These are phyloP conservation scores for Leccinum imitatum DNA, from an alignment of 768 basidiomycete species.

Conservation along the genomic window DNA sequence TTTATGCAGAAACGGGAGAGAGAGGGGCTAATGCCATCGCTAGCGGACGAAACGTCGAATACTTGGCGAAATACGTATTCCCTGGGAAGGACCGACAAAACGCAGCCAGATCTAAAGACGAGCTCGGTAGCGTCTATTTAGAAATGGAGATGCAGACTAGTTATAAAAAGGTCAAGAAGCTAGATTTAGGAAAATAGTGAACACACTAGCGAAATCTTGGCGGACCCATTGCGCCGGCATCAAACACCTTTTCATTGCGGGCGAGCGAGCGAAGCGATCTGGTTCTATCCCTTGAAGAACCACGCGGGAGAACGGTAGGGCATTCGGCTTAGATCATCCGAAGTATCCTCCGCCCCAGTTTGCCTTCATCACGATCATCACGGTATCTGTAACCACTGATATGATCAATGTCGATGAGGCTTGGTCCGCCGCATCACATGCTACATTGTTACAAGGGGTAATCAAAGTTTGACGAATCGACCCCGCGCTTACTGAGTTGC, in stretches of 20 bases:
- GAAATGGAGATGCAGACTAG: slow-evolving; percentile 22
- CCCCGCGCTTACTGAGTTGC: slow-evolving; percentile 12
- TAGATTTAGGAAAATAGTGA: slow-evolving; percentile 26
- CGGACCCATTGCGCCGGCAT: slow-evolving; percentile 20
- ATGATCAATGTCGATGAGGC: background rate
- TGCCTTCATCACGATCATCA: slow-evolving; percentile 7
- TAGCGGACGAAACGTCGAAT: slow-evolving; percentile 30
- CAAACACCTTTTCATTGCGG: slow-evolving; percentile 20
- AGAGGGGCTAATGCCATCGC: slow-evolving; percentile 19
- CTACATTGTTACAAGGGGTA: slow-evolving; percentile 10
- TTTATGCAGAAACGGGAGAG: slow-evolving; percentile 28
- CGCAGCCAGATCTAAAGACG: slow-evolving; percentile 12
- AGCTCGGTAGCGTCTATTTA: slow-evolving; percentile 33
- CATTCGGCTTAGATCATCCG: slow-evolving; percentile 11
- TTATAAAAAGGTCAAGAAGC: slow-evolving; percentile 25
- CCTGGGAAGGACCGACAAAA: slow-evolving; percentile 30
- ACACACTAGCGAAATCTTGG: slow-evolving; percentile 9
- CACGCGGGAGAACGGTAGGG: slow-evolving; percentile 13
- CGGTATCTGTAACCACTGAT: slow-evolving; percentile 14
- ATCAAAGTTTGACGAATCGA: slow-evolving; percentile 26
- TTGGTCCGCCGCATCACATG: slow-evolving; percentile 1
- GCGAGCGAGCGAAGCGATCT: slow-evolving; percentile 14
- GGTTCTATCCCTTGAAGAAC: slow-evolving; percentile 11
- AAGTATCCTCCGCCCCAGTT: slow-evolving; percentile 7
- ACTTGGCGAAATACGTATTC: slow-evolving; percentile 32